Evolutionary conservation across 768 basidiomycete species (phyloP).

Genomic region (Strobilomyces echinocephalus): DNA sequence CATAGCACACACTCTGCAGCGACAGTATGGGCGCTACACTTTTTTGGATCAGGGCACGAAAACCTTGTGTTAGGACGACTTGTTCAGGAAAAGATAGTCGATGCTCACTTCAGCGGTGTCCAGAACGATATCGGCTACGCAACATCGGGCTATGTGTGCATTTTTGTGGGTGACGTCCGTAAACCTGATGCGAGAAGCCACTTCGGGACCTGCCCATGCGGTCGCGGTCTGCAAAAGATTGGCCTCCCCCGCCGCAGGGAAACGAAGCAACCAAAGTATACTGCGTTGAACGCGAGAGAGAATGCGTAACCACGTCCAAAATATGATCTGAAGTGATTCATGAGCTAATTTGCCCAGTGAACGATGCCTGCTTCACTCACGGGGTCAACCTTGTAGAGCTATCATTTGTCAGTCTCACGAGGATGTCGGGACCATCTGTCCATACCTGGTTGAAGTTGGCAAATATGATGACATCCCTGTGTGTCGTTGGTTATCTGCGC

Average conservation of each 20-base stretch:
- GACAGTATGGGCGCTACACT: constrained; percentile 53
- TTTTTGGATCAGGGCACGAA: neutral
- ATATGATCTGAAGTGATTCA: constrained; percentile 31
- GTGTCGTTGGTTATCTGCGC: neutral
- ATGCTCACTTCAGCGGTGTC: constrained; percentile 45
- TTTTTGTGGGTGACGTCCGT: constrained; percentile 47
- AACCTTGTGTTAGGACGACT: neutral
- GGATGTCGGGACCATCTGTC: neutral
- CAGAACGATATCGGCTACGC: constrained; percentile 48
- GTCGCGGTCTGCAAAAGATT: constrained; percentile 39
- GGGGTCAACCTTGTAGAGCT: constrained; percentile 47
- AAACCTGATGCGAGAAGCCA: constrained; percentile 43
- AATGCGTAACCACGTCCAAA: constrained; percentile 47
- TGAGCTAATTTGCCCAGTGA: neutral
- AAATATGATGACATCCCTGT: constrained; percentile 42
- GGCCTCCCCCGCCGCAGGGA: constrained; percentile 43
- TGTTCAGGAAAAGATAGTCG: neutral
- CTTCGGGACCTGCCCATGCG: constrained; percentile 43
- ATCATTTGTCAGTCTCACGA: constrained; percentile 6
- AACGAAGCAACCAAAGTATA: constrained; percentile 51
- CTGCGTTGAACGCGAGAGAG: constrained; percentile 40
- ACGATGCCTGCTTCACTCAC: constrained; percentile 17
- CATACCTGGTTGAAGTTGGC: constrained; percentile 51
- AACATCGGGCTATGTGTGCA: constrained; percentile 39
- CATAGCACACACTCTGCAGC: constrained; percentile 41